Evolutionary conservation across 2,329 filamentous ascomycete species (phyloP).

Genomic region (Alternaria triticina): DNA sequence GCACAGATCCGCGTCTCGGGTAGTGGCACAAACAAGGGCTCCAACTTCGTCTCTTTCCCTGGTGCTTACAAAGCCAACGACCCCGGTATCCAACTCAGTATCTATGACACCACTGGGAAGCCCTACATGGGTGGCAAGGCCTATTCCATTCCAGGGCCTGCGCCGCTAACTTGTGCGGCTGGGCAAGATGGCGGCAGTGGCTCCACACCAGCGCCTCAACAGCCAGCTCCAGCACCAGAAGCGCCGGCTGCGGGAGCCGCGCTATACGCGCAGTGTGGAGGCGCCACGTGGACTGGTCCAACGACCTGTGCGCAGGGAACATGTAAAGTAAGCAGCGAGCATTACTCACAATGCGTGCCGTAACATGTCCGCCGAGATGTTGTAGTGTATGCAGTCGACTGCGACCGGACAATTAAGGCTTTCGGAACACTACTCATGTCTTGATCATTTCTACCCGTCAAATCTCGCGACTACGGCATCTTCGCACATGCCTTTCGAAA

Average conservation of each 20-base stretch:
- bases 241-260: slow-evolving; percentile 4
- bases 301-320: slow-evolving; percentile 35
- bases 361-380: background rate
- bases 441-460: background rate
- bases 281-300: slow-evolving; percentile 28
- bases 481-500: slow-evolving; percentile 16
- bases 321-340: slow-evolving; percentile 34
- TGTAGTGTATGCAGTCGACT: background rate
- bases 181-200: background rate
- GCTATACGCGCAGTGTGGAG: slow-evolving; percentile 24
- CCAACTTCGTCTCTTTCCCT: slow-evolving; percentile 29
- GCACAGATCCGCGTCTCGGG: slow-evolving; percentile 33
- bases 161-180: slow-evolving; percentile 51
- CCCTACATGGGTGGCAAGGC: slow-evolving; percentile 26
- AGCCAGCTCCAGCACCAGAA: background rate
- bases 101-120: slow-evolving; percentile 20
- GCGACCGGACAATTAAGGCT: background rate
- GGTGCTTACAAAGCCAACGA: slow-evolving; percentile 33
- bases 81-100: slow-evolving; percentile 25
- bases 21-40: slow-evolving; percentile 19
- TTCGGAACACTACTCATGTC: background rate
- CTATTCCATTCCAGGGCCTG: slow-evolving; percentile 57
- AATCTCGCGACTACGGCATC: slow-evolving; percentile 1
- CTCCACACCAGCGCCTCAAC: background rate
- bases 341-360: slow-evolving; percentile 33